Evolutionary conservation across 768 basidiomycete genomes (phyloP), one percentile per base, ranked within the genome.

Genomic region (Lyophyllum shimeji): DNA sequence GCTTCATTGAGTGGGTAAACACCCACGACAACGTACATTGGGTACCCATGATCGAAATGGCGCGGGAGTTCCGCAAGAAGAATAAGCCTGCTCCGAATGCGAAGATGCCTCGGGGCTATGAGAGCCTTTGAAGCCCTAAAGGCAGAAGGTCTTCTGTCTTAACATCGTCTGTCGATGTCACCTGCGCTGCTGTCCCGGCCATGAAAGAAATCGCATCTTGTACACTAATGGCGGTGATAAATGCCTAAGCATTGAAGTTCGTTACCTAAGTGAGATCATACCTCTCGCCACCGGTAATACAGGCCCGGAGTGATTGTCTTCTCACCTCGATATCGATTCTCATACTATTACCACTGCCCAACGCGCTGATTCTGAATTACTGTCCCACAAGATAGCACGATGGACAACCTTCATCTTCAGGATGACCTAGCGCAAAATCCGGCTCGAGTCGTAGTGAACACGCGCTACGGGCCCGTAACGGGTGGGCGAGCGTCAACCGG

Each of bases 1-100:
- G 85, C 43, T 87, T 89, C 68, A 87, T 90, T 58, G 83, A 87
- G 62, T 88, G 86, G 84, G 74, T 89, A 39, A 87, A 88, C 63
- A 81, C 79, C 4, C 86, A 88, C 64, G 82, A 83, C 15, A 79
- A 83, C 46, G 81, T 90, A 2, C 76, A 88, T 53, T 90, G 85
- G 84, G 85, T 84, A 24, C 81, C 84, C 11, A 82, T 89, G 81
- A 77, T 80, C 59, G 82, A 87, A 55, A 86, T 89, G 80, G 80
- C 81, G 15, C 70, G 76, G 45, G 84, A 85, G 31, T 87, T 87
- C 64, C 78, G 85, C 56, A 71, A 70, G 20, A 82, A 80, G 60
- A 77, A 75, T 46, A 66, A 76, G 25, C 79, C 83, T 0, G 70
- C 73, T 0, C 54, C 71, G 15, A 81, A 78, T 9, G 85, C 84